phyloP scores from a whole-genome alignment of 192 early-diverging fungal species.

The Backusella luteola region DNA sequence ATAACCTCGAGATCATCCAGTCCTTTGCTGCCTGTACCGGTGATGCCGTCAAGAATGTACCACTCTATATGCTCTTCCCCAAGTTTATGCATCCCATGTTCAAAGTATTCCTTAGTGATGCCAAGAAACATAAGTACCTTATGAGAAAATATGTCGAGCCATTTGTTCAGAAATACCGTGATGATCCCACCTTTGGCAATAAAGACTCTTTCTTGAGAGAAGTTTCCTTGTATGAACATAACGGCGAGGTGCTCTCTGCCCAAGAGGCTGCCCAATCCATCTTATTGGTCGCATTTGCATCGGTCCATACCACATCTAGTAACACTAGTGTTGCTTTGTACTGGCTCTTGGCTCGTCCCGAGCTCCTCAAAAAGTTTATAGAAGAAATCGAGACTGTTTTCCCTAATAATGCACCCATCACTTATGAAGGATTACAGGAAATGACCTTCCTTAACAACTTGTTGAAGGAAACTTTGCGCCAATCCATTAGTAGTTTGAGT shows the following conservation, averaged over 20 bases:
- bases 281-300: conserved; percentile 27
- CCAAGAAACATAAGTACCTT: conserved; percentile 6
- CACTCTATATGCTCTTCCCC: conserved; percentile 10
- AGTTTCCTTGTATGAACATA: not conserved
- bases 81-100: conserved; percentile 16
- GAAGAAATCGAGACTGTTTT: conserved; percentile 18
- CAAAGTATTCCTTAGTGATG: conserved; percentile 14
- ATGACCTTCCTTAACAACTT: conserved; percentile 25
- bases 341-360: conserved; percentile 28
- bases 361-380: not conserved
- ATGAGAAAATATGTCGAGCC: conserved; percentile 16
- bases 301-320: conserved; percentile 24
- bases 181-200: not conserved
- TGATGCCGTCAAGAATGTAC: conserved; percentile 17
- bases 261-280: conserved; percentile 8
- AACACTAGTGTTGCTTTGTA: conserved; percentile 7
- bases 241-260: not conserved
- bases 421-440: conserved; percentile 14
- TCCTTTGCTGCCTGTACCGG: conserved; percentile 22
- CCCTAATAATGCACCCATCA: conserved; percentile 2
- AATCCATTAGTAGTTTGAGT: conserved; percentile 11
- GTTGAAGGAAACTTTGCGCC: conserved; percentile 19
- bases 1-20: conserved; percentile 16
- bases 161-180: conserved; percentile 6
- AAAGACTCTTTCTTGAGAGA: not conserved